Percentiles rank a stretch among this genome's conserved stretches.
These are phyloP conservation scores for Colletotrichum shisoi DNA, from an alignment of 2,329 filamentous ascomycete genomes.

Conservation along the genomic window DNA sequence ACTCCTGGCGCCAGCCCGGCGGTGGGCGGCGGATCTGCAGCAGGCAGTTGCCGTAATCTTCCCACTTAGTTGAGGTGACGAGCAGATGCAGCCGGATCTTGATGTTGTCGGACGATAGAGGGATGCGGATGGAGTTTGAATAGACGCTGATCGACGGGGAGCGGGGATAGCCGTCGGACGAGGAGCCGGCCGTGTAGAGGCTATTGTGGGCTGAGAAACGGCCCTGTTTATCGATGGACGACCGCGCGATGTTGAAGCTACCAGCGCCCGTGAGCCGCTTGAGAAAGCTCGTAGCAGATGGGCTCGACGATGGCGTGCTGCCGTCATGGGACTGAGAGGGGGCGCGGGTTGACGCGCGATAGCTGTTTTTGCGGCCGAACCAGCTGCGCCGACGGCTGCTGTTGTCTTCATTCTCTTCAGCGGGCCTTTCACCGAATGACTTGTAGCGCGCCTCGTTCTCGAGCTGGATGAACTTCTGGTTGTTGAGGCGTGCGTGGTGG, in stretches of 20 bases:
- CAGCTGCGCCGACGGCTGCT: slow-evolving; percentile 62
- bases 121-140: slow-evolving; percentile 58
- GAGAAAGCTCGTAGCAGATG: slow-evolving; percentile 79
- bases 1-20: slow-evolving; percentile 65
- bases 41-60: slow-evolving; percentile 84
- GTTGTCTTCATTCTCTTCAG: slow-evolving; percentile 58
- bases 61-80: slow-evolving; percentile 81
- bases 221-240: slow-evolving; percentile 69
- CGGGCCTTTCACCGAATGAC: slow-evolving; percentile 69
- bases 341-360: slow-evolving; percentile 68
- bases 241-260: slow-evolving; percentile 82
- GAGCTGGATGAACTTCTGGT: slow-evolving; percentile 81
- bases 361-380: slow-evolving; percentile 71
- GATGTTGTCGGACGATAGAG: slow-evolving; percentile 77
- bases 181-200: slow-evolving; percentile 67
- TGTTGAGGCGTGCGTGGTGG: slow-evolving; percentile 88
- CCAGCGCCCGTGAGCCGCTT: slow-evolving; percentile 76
- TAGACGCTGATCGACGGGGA: slow-evolving; percentile 67
- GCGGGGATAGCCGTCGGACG: slow-evolving; percentile 58
- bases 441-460: slow-evolving; percentile 74
- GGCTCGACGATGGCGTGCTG: slow-evolving; percentile 64
- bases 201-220: slow-evolving; percentile 64
- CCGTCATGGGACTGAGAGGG: slow-evolving; percentile 75
- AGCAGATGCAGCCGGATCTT: slow-evolving; percentile 87
- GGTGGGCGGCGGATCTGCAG: slow-evolving; percentile 83